Conservation (phyloP, 2,329 filamentous ascomycete species). For the Pseudocercospora crystallina region DNA sequence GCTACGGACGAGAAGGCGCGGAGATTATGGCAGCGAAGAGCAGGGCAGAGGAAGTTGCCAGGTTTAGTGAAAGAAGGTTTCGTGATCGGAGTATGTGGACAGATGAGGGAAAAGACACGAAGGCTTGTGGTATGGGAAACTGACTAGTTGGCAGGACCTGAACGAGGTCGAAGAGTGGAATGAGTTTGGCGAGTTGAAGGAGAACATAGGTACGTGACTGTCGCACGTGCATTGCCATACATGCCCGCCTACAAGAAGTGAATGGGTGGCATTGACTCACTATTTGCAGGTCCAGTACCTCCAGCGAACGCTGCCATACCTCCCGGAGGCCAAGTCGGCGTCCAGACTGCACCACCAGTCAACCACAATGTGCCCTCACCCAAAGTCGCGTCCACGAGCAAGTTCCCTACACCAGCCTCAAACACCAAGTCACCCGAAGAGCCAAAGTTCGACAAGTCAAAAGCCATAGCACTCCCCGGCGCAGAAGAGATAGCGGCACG, state of each 20-base stretch:
- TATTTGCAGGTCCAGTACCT: constrained; percentile 44
- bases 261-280: too few species aligned
- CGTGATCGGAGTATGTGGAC: constrained; percentile 75
- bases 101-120: neutral
- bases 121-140: neutral
- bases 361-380: constrained; percentile 11
- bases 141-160: constrained; percentile 64
- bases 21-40: constrained; percentile 82
- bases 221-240: too few species aligned
- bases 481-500: constrained; percentile 35
- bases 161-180: constrained; percentile 98
- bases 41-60: constrained; percentile 84
- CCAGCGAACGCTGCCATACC: constrained; percentile 25
- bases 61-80: constrained; percentile 83
- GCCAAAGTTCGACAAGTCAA: constrained; percentile 21
- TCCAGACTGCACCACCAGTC: constrained; percentile 29
- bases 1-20: constrained; percentile 86
- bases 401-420: constrained; percentile 23
- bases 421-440: too few species aligned
- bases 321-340: constrained; percentile 27
- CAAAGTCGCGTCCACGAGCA: constrained; percentile 11
- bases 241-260: too few species aligned
- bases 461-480: constrained; percentile 30
- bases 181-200: constrained; percentile 91
- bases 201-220: constrained; percentile 60